Conservation (phyloP, 2,329 filamentous ascomycete species). For the Xylariaceae sp. region DNA sequence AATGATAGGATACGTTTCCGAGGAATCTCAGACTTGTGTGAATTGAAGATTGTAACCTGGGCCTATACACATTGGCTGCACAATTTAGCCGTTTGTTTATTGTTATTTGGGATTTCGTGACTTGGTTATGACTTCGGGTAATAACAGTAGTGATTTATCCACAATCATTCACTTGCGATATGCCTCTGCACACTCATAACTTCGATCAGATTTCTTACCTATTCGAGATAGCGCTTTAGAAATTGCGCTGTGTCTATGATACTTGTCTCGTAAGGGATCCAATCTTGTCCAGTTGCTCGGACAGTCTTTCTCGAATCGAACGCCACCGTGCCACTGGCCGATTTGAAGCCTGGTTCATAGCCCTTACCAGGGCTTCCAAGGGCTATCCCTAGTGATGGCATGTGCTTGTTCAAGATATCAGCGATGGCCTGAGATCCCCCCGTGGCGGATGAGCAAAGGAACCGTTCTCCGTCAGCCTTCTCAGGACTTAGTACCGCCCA, state of each 20-base stretch:
- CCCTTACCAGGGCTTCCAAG: constrained; percentile 28
- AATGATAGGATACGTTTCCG: too few species aligned
- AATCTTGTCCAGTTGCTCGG: constrained; percentile 34
- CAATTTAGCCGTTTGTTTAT: too few species aligned
- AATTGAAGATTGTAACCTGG: too few species aligned
- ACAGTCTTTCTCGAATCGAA: constrained; percentile 37
- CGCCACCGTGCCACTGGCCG: constrained; percentile 10
- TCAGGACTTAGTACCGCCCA: constrained; percentile 30
- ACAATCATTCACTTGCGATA: neutral
- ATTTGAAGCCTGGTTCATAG: constrained; percentile 27
- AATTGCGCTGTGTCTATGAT: constrained; percentile 26
- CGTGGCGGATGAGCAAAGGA: constrained; percentile 29
- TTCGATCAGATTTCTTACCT: neutral
- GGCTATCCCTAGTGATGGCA: constrained; percentile 20
- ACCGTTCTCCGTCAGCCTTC: constrained; percentile 32
- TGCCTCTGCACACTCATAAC: too few species aligned
- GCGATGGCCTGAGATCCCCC: constrained; percentile 32
- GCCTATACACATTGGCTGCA: too few species aligned
- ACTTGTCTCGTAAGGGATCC: constrained; percentile 38
- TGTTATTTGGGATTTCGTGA: too few species aligned
- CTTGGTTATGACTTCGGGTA: too few species aligned
- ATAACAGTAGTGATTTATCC: neutral
- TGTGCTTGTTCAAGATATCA: constrained; percentile 30
- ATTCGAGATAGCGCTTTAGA: constrained; percentile 22
- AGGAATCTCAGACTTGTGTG: too few species aligned